phyloP scores from a whole-genome alignment of 495 filamentous ascomycete species.

The Saxophila tyrrhenica region DNA sequence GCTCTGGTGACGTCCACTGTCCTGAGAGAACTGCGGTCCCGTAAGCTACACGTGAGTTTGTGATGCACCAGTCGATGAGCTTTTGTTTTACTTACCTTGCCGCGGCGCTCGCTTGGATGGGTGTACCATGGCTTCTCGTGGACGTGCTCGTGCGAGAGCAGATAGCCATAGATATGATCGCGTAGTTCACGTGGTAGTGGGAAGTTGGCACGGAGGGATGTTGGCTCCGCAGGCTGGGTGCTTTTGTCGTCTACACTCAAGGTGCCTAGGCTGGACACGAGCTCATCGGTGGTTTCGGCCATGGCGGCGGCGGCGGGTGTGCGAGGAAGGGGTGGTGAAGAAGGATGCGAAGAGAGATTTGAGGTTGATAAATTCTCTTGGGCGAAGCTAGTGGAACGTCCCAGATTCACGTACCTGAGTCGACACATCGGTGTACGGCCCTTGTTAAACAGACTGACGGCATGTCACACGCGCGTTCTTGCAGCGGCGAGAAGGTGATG shows the following conservation, averaged over 20 bases:
- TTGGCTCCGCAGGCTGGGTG: too few species aligned
- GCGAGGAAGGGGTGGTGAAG: not conserved
- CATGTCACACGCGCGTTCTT: too few species aligned
- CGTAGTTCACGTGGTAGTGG: conserved; percentile 4
- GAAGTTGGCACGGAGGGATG: too few species aligned
- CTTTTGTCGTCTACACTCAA: too few species aligned
- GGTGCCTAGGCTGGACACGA: too few species aligned
- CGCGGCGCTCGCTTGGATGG: not conserved
- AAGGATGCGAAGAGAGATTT: not conserved
- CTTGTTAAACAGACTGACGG: too few species aligned
- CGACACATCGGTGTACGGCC: too few species aligned
- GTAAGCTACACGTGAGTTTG: not conserved
- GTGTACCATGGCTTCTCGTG: not conserved
- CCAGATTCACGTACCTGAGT: too few species aligned
- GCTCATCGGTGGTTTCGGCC: not conserved
- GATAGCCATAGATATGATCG: conserved; percentile 7
- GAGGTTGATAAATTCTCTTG: not conserved
- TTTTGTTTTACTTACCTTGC: not conserved
- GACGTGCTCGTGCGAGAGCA: conserved; percentile 5
- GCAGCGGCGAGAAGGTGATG: too few species aligned
- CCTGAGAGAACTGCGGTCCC: not conserved
- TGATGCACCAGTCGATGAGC: not conserved
- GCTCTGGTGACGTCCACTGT: not conserved
- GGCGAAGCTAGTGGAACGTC: too few species aligned
- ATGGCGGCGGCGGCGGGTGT: not conserved